Evolutionary conservation across 331 rosid species (phyloP).

Genomic region (Malus hybrid): DNA sequence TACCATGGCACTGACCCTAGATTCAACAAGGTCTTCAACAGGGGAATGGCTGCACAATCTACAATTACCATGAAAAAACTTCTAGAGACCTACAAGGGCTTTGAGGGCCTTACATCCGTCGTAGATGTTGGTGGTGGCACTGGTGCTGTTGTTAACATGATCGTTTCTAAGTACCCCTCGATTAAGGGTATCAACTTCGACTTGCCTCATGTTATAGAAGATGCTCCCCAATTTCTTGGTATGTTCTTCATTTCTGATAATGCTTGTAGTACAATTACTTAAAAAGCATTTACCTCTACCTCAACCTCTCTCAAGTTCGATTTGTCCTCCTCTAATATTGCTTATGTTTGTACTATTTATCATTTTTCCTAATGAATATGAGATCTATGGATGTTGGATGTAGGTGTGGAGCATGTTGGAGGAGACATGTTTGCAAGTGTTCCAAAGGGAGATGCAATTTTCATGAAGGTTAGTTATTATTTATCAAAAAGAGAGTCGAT

Average conservation of each 20-base stretch:
- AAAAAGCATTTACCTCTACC: too few species aligned
- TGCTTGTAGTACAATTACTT: neutral
- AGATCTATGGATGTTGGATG: constrained; percentile 5
- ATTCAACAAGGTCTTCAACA: constrained; percentile 90
- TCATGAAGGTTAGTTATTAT: constrained; percentile 34
- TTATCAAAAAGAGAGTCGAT: neutral
- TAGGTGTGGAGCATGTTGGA: constrained; percentile 90
- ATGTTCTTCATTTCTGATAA: neutral
- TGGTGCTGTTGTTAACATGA: constrained; percentile 67
- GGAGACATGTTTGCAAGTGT: constrained; percentile 92
- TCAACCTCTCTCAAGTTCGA: too few species aligned
- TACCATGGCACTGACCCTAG: constrained; percentile 84
- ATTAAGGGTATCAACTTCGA: constrained; percentile 86
- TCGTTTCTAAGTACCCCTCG: constrained; percentile 70
- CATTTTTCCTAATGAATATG: neutral
- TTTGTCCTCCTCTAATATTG: neutral
- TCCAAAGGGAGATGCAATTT: constrained; percentile 85
- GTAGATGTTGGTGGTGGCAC: constrained; percentile 97
- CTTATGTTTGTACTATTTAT: neutral
- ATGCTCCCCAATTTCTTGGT: constrained; percentile 77
- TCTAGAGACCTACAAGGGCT: constrained; percentile 64
- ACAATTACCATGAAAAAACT: constrained; percentile 85
- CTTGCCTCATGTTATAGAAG: constrained; percentile 80
- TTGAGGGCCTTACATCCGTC: constrained; percentile 63
- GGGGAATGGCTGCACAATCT: constrained; percentile 83